These are phyloP conservation scores for Galerina sulciceps DNA, from an alignment of 768 basidiomycete genomes.

Conservation along the genomic window DNA sequence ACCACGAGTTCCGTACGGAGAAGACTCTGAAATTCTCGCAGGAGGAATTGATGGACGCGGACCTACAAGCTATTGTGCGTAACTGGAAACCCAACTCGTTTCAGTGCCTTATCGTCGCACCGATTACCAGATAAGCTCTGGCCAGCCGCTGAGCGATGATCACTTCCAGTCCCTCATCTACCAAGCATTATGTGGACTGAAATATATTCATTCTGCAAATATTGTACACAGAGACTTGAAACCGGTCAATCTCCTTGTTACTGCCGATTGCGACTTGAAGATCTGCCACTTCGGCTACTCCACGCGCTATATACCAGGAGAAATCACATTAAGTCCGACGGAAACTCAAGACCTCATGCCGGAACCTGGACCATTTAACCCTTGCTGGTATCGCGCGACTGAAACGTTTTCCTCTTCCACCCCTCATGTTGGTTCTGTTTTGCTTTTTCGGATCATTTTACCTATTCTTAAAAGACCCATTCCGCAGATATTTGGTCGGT, in stretches of 20 bases:
- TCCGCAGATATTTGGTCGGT: constrained; percentile 97
- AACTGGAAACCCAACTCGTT: background rate
- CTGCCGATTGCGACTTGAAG: constrained; percentile 97
- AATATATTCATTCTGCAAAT: constrained; percentile 98
- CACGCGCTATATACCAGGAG: constrained; percentile 89
- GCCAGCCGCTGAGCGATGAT: constrained; percentile 88
- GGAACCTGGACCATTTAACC: constrained; percentile 97
- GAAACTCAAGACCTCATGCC: constrained; percentile 97
- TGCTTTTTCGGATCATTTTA: constrained; percentile 13
- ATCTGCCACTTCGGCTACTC: constrained; percentile 99
- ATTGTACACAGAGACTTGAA: constrained; percentile 97
- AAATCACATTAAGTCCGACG: constrained; percentile 70
- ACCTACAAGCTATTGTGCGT: constrained; percentile 95
- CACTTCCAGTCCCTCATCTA: constrained; percentile 98
- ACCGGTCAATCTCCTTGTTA: constrained; percentile 93
- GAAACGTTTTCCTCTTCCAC: constrained; percentile 99
- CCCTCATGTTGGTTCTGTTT: constrained; percentile 73
- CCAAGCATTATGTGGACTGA: constrained; percentile 96
- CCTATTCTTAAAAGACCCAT: constrained; percentile 58
- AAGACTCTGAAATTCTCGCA: too few species aligned
- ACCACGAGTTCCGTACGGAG: background rate
- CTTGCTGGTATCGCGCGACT: constrained; percentile 97
- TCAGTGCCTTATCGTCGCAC: background rate
- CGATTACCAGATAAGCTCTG: constrained; percentile 81
- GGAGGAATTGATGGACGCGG: constrained; percentile 99